Evolutionary conservation across 495 filamentous ascomycete species (phyloP).

Genomic region (Neurospora tetraspora): DNA sequence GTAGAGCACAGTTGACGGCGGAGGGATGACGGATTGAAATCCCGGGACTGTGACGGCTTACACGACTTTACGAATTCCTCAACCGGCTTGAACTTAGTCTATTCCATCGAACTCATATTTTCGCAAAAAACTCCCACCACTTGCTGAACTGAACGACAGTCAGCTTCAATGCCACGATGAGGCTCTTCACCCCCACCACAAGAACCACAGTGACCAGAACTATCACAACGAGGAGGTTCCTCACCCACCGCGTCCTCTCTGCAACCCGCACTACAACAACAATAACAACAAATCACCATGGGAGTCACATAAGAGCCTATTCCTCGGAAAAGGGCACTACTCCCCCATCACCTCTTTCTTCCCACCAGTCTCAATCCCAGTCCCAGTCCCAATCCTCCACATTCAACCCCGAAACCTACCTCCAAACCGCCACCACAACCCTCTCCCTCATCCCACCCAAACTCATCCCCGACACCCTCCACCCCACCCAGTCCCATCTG

Average conservation of each 20-base stretch:
- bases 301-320: not conserved
- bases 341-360: not conserved
- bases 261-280: not conserved
- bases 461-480: slow-evolving; percentile 52
- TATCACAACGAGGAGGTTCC: not conserved
- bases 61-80: not conserved
- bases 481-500: slow-evolving; percentile 53
- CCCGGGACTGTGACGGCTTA: not conserved
- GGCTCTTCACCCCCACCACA: not conserved
- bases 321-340: not conserved
- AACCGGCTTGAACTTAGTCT: too few relatives aligned
- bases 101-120: too few relatives aligned
- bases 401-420: slow-evolving; percentile 7
- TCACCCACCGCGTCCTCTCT: not conserved
- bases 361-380: too few relatives aligned
- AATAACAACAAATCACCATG: not conserved
- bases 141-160: not conserved
- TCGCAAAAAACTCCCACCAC: too few relatives aligned
- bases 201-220: not conserved
- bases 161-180: not conserved
- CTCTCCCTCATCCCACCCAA: slow-evolving; percentile 40
- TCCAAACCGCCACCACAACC: not conserved
- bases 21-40: not conserved
- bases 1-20: too few relatives aligned
- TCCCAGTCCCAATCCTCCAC: not conserved